These are phyloP conservation scores for Boletus coccyginus DNA, from an alignment of 768 basidiomycete genomes.

Conservation along the genomic window DNA sequence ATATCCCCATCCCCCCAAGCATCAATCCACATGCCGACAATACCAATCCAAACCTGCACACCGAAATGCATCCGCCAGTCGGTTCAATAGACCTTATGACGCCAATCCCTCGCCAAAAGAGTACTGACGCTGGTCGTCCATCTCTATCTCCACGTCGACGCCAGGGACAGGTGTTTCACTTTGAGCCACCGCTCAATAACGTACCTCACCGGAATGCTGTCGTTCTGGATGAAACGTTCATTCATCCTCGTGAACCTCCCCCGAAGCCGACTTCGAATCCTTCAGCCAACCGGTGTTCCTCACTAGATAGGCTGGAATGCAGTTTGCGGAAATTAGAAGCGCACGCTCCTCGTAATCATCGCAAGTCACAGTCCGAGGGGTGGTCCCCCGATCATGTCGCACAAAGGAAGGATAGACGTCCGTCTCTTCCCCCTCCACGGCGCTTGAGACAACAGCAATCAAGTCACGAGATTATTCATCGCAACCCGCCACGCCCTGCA, in stretches of 20 bases:
- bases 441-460: slow-evolving; percentile 15
- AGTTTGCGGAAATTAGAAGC: slow-evolving; percentile 34
- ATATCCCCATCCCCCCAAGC: neutral
- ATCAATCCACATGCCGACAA: neutral
- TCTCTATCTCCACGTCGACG: slow-evolving; percentile 15
- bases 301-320: slow-evolving; percentile 32
- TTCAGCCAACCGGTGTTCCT: slow-evolving; percentile 23
- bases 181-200: slow-evolving; percentile 2
- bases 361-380: slow-evolving; percentile 20
- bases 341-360: slow-evolving; percentile 26
- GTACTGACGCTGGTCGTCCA: slow-evolving; percentile 1
- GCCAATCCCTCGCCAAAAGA: slow-evolving; percentile 11
- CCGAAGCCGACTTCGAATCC: slow-evolving; percentile 17
- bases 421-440: slow-evolving; percentile 20
- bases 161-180: slow-evolving; percentile 27
- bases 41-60: neutral
- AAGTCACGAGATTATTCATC: neutral
- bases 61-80: neutral
- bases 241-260: slow-evolving; percentile 17
- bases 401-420: slow-evolving; percentile 11
- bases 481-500: neutral
- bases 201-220: neutral
- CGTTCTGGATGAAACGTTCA: slow-evolving; percentile 11
- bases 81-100: neutral
- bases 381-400: neutral